Conservation (phyloP, 352 stramenopile species). For the Phytophthora chlamydospora region DNA sequence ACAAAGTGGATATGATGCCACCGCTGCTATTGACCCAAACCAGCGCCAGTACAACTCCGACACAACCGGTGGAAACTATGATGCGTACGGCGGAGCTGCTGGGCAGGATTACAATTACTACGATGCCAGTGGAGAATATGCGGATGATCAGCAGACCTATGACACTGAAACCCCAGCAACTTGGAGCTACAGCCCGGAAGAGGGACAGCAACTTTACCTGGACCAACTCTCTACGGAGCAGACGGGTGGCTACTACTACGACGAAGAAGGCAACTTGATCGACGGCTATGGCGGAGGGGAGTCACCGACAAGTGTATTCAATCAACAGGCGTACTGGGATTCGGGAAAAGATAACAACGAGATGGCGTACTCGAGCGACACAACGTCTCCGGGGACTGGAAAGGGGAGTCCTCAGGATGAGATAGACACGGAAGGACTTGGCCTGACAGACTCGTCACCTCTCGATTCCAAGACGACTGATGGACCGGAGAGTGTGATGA, state of each 20-base stretch:
- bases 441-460: constrained; percentile 3
- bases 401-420: constrained; percentile 15
- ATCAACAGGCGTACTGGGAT: constrained; percentile 58
- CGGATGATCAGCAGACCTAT: constrained; percentile 1
- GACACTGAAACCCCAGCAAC: constrained; percentile 1
- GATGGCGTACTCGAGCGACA: constrained; percentile 4
- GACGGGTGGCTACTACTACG: constrained; percentile 32
- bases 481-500: constrained; percentile 1
- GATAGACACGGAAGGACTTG: background rate
- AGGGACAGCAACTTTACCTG: constrained; percentile 21
- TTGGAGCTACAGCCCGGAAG: constrained; percentile 24
- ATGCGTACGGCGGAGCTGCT: background rate
- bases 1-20: background rate
- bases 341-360: constrained; percentile 39
- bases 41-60: constrained; percentile 23
- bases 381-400: background rate
- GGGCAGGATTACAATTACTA: constrained; percentile 9
- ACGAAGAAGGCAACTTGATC: constrained; percentile 30
- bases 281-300: constrained; percentile 20
- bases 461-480: background rate
- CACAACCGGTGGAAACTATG: background rate
- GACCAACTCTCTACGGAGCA: constrained; percentile 30
- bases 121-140: constrained; percentile 3
- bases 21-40: background rate
- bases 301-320: constrained; percentile 38